Evolutionary conservation across 2,329 filamentous ascomycete species (phyloP), one percentile per base, ranked within the genome.

Genomic region (Botrytis elliptica): DNA sequence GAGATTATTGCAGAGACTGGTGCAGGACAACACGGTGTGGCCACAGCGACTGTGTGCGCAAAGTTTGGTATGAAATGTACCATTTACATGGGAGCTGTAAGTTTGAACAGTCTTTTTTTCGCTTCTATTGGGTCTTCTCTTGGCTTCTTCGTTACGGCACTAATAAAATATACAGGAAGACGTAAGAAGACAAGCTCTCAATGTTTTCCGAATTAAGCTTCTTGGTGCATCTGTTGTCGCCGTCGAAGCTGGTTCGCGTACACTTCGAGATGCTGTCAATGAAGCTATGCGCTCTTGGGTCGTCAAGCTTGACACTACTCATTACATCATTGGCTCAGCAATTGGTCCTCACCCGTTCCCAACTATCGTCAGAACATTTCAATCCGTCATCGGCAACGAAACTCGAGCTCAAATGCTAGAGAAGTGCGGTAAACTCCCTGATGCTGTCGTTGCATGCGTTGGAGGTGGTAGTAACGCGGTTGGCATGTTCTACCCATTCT

Each of bases 11-110:
- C 96, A 67, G 96, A 99, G 85, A 99, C 96, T 25, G 96, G 96
- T 78, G 96, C 96, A 71, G 96, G 96, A 29, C 96, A 99, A 85
- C 96, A 99, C 84, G 96, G 96, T 85, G 96, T 99, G 55, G 96
- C 96, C 4, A 98, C 96, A 44, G 96, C 96, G 1, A 99, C 96
- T 0, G 94, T 98, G 38, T 98, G 96, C 80, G 96, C 96, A 81
- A 97, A 98, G 85, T 98, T 99, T 80, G 94, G 94, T 81, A 95
- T 99, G 95, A 92, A 95, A 82, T 99, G 96, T 82, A 97, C 94
- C 44, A 93, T 99, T 72, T 99, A 95, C 85, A 99, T 99, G 96
- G 96, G 96, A 79, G 94, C 95, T 65, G 80, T 81, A 77, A 79
- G 80, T 79, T 46, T 52, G 55, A 18, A 40, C n/a, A 36, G 36